Base-by-base conservation (phyloP, 768 basidiomycete species). In the Hypholoma sublateritium region DNA sequence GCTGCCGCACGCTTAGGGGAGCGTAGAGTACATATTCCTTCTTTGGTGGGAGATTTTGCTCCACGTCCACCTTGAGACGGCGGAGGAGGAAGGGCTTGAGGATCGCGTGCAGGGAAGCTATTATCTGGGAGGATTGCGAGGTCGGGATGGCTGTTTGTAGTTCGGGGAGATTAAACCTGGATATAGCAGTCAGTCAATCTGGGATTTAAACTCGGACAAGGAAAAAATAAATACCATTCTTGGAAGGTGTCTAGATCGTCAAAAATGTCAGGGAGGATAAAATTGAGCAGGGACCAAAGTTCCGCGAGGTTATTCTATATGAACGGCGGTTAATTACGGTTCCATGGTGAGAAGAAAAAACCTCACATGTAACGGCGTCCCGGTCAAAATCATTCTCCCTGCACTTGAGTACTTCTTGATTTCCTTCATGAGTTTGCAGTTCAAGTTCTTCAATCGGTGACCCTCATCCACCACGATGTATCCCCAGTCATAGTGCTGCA, bases 391-490 rank as follows among this genome's bases (percentile, higher is more conserved):
- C 84, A 98, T 89, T 46, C 97, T 78, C 41, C 93, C 92, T 0
- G 89, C 93, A 53, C 87, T 87, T 1, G 77, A 75, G 67, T 94
- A 95, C 64, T 85, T 84, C 74, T 95, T 95, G 62, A 99, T 89
- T 70, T 96, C 93, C 56, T 81, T 80, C 72, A 98, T 91, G 14
- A 98, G 82, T 74, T 84, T 88, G 72, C 93, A 94, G 65, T 98
- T 84, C 56, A 96, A 77, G 65, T 99, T 99, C 77, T 98, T 98
- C 68, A 99, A 71, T 21, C 96, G 79, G 72, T 99, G 97, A 0
- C 96, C 93, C 72, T 96, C 93, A 68, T 95, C 93, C 2, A 99
- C 96, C 57, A 98, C 92, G 68, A 98, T 93, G 68, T 95, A 97
- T 22, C 91, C 86, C 89, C 89, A 93, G 42, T 82, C 73, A 68